Conservation (phyloP, 2,329 filamentous ascomycete genomes). For the Aciculosporium take region DNA sequence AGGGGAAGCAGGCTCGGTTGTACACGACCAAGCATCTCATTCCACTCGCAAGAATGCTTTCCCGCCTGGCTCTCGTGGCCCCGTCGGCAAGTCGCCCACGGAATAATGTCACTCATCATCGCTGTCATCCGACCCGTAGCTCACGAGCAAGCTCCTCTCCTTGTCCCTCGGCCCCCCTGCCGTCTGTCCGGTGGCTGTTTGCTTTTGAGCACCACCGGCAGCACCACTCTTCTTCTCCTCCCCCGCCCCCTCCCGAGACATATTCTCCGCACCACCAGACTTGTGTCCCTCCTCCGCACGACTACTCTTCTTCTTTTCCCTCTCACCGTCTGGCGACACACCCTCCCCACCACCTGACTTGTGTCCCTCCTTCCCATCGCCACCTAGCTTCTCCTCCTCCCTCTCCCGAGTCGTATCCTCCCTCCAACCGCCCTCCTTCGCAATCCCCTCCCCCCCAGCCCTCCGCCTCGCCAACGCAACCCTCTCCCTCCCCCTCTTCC, state of each 20-base stretch:
- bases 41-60: too few species aligned
- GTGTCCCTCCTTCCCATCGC: slow-evolving; percentile 7
- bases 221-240: not conserved
- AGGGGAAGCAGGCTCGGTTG: too few species aligned
- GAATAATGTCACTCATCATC: slow-evolving; percentile 31
- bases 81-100: too few species aligned
- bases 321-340: slow-evolving; percentile 4
- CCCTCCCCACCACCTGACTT: not conserved
- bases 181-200: not conserved
- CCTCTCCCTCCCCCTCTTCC: slow-evolving; percentile 23
- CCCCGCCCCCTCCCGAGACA: not conserved
- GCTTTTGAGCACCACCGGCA: not conserved
- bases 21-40: too few species aligned
- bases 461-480: slow-evolving; percentile 22
- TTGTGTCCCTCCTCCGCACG: not conserved
- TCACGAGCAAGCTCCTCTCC: slow-evolving; percentile 28
- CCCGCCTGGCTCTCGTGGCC: too few species aligned
- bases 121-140: slow-evolving; percentile 39
- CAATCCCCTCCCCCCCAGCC: not conserved
- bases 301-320: not conserved
- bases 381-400: slow-evolving; percentile 5
- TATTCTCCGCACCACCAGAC: too few species aligned
- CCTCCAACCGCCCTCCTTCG: slow-evolving; percentile 15
- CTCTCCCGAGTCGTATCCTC: slow-evolving; percentile 13
- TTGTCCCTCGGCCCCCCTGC: not conserved